Conservation (phyloP, 768 basidiomycete genomes). For the Infundibulicybe gibba region DNA sequence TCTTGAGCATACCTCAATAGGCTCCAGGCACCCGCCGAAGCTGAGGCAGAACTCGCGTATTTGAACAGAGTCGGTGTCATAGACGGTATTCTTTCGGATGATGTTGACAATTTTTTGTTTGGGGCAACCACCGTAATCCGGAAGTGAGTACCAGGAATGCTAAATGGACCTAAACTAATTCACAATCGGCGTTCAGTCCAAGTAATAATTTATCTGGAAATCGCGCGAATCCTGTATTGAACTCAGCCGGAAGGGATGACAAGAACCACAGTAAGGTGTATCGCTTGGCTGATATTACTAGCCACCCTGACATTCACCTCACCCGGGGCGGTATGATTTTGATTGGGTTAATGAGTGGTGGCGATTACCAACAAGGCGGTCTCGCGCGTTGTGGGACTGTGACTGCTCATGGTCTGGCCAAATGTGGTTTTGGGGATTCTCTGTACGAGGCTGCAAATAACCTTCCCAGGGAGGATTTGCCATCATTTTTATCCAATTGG, state of each 20-base stretch:
- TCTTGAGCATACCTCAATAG: constrained; percentile 23
- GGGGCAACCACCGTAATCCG: constrained; percentile 81
- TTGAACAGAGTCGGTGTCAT: constrained; percentile 79
- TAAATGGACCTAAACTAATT: neutral
- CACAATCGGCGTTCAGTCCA: constrained; percentile 36
- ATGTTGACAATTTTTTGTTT: constrained; percentile 91
- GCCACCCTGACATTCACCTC: constrained; percentile 35
- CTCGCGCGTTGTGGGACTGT: constrained; percentile 63
- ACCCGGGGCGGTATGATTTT: constrained; percentile 79
- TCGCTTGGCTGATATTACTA: constrained; percentile 32
- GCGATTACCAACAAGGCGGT: constrained; percentile 82
- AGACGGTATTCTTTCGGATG: constrained; percentile 88
- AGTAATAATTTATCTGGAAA: constrained; percentile 75
- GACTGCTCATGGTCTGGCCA: constrained; percentile 75
- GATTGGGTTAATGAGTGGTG: constrained; percentile 83
- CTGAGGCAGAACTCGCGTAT: constrained; percentile 90
- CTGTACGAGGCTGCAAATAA: constrained; percentile 57
- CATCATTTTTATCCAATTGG: constrained; percentile 60
- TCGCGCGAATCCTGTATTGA: constrained; percentile 54
- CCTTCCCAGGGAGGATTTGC: constrained; percentile 39
- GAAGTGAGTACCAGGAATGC: constrained; percentile 53
- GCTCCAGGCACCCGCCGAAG: constrained; percentile 83
- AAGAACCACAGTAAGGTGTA: constrained; percentile 62
- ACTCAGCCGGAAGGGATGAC: constrained; percentile 68
- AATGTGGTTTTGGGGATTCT: constrained; percentile 75